Evolutionary conservation across 768 basidiomycete species (phyloP), one percentile per base, ranked within the genome.

Genomic region (Termitomyces sp.): DNA sequence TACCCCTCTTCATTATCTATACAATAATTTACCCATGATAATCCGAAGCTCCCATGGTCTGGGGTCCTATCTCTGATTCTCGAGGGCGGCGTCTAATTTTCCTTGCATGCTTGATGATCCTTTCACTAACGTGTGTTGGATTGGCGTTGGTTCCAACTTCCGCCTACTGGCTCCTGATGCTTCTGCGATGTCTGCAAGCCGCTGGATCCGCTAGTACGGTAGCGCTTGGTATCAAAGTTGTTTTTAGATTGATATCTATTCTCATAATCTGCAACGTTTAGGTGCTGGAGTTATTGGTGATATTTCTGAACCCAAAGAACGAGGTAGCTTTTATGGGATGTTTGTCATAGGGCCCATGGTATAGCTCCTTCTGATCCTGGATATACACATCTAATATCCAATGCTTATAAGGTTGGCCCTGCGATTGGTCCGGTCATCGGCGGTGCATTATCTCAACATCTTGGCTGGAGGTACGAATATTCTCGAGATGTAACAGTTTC

Each of bases 231-330:
- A 66, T 42, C 6, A 3, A 29, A 43, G 67, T 64, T 29, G n/a
- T 8, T 34, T 20, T 27, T 4, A 10, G 18, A 14, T 6, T 12
- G 29, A 14, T 5, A 13, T 7, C 16, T 22, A 27, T 14, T 42
- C 31, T 41, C 12, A n/a, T 36, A 46, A 44, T 18, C 12, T 14
- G 31, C 9, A 22, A 16, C 49, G 26, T 32, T 34, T 31, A 84
- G 86, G 86, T 53, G 84, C 87, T 34, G 92, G 92, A 5, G 83
- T 90, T 6, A 80, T 95, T 55, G 83, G 83, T 2, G 92, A 95
- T 66, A 87, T 95, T 27, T 81, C 89, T 5, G 79, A 79, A 2
- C 84, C 82, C 0, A 78, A 80, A 37, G 90, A 94, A 70, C 75
- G 92, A 36, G 92, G 88, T 18, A 80, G 84, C 7, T 91, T 86